Evolutionary conservation across 257 asterid species (phyloP).

Genomic region (Cinchona pubescens): DNA sequence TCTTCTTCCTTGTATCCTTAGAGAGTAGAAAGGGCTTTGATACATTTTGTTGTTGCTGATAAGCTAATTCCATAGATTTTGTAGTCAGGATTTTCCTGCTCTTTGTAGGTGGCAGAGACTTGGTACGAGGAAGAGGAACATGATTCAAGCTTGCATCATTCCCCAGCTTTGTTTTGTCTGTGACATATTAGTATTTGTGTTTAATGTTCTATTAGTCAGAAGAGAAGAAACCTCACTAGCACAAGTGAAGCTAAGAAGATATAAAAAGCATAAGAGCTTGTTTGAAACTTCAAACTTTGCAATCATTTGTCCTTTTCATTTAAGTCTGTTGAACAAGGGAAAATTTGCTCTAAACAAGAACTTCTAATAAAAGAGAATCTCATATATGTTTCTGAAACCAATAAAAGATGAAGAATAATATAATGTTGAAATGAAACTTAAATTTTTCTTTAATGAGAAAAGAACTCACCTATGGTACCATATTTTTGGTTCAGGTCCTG

Average conservation of each 20-base stretch:
- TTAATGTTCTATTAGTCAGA: neutral
- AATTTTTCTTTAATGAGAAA: slow-evolving; percentile 14
- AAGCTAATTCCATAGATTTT: slow-evolving; percentile 35
- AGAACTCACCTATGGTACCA: slow-evolving; percentile 53
- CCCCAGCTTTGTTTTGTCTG: slow-evolving; percentile 50
- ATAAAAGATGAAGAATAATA: slow-evolving; percentile 7
- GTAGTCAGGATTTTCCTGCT: slow-evolving; percentile 32
- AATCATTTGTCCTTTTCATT: neutral
- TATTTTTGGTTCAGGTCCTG: slow-evolving; percentile 76
- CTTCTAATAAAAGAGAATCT: neutral
- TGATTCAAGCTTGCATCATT: slow-evolving; percentile 32
- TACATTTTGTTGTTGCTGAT: slow-evolving; percentile 43
- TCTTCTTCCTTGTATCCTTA: slow-evolving; percentile 56
- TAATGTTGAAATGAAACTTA: slow-evolving; percentile 7
- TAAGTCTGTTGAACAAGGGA: neutral
- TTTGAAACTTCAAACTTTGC: neutral
- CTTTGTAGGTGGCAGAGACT: slow-evolving; percentile 43
- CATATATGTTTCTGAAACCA: neutral
- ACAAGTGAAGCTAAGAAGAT: neutral
- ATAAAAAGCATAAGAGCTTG: neutral
- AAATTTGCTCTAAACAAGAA: neutral
- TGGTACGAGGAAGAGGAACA: slow-evolving; percentile 27
- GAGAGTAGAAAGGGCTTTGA: slow-evolving; percentile 40
- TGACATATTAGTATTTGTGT: slow-evolving; percentile 8
- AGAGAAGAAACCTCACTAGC: neutral